These are phyloP conservation scores for Komagataea norvegica DNA, from an alignment of 1,139 yeast genomes.

Conservation along the genomic window DNA sequence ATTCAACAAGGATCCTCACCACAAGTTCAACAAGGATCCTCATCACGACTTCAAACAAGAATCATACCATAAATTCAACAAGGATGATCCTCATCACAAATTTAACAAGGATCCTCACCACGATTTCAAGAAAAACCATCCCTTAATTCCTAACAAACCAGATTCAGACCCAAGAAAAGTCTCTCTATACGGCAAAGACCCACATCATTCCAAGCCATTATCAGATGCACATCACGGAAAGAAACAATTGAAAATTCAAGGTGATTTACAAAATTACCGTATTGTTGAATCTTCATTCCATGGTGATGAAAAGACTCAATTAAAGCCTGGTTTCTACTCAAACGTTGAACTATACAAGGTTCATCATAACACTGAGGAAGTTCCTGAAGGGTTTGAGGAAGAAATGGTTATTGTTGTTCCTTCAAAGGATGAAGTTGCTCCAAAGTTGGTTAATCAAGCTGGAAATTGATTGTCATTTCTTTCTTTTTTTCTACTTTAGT, in stretches of 20 bases:
- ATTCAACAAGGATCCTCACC: not conserved
- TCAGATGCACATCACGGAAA: slow-evolving; percentile 2
- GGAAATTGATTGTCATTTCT: no score
- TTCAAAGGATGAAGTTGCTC: not conserved
- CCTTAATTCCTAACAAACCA: no score
- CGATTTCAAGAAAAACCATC: no score
- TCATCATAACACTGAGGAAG: slow-evolving; percentile 7
- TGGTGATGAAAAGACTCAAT: no score
- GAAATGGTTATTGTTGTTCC: slow-evolving; percentile 37
- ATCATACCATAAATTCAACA: no score
- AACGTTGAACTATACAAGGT: slow-evolving; percentile 6
- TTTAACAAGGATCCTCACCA: no score
- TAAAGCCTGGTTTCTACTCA: slow-evolving; percentile 9
- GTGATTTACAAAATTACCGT: slow-evolving; percentile 2
- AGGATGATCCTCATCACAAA: no score
- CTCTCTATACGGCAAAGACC: no score
- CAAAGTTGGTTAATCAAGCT: slow-evolving; percentile 8
- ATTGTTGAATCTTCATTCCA: slow-evolving; percentile 5
- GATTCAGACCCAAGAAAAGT: no score
- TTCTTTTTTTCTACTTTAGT: not conserved
- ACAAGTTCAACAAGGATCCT: not conserved
- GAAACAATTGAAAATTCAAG: slow-evolving; percentile 3
- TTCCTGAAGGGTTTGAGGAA: slow-evolving; percentile 27
- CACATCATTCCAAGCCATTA: not conserved
- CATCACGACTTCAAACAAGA: no score